Evolutionary conservation across 441 rosid species (phyloP), one percentile per base, ranked within the genome.

Genomic region (Geranium incanum): DNA sequence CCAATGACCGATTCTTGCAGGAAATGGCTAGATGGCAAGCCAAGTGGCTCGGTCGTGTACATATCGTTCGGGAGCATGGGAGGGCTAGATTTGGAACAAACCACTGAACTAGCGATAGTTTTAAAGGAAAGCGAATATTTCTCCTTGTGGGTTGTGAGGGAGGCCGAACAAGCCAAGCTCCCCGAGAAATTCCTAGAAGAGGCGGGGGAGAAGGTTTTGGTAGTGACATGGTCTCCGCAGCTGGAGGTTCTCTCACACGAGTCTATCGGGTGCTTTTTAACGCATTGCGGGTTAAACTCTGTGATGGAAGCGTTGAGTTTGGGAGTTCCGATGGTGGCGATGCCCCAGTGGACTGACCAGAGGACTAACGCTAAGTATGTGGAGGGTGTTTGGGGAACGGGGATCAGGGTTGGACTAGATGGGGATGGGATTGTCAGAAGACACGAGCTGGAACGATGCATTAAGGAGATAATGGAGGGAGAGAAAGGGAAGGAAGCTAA

Each of bases 171-270:
- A 6, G 3, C 63, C 21, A 57, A 57, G 23, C 63, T 57, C 8
- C 63, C 63, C 1, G 63, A 16, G 2, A 57, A 5, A 5, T 57
- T 57, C 63, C 23, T 57, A 6, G 63, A 57, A 21, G 3, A 57
- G 63, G 2, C 23, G 21, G 2, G 23, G 23, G 63, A 57, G 21
- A 57, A 57, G 2, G 63, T 16, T 57, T 57, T 57, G 63, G 63
- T 57, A 21, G 63, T 57, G 63, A 57, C 63, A 16, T 57, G 63
- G 63, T 57, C 21, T 57, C 63, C 63, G 15, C 63, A 57, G 23
- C 63, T 57, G 9, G 63, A 57, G 63, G 63, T 57, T 16, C 63
- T 57, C 6, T 16, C 21, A 15, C 63, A 57, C 18, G 63, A 57
- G 21, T 57, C 63, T 4, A 5, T 57, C 16, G 63, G 63, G 21